Percentiles rank a stretch among this genome's conserved stretches.
These are phyloP conservation scores for Suillus bovinus DNA, from an alignment of 768 basidiomycete genomes.

Conservation along the genomic window DNA sequence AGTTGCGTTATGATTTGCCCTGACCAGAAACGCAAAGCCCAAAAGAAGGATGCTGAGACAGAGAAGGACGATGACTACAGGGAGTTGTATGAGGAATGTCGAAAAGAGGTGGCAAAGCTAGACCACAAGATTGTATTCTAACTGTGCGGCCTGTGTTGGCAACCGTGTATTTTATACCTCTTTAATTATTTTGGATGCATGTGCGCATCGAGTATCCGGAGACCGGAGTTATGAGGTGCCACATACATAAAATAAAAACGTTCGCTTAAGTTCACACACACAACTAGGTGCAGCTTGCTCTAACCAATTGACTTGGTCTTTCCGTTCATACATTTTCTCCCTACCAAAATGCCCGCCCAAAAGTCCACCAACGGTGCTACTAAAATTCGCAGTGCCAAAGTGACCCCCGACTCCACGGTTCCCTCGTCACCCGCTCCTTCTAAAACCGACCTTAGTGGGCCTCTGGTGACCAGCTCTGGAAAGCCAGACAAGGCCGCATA, in stretches of 20 bases:
- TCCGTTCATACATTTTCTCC: slow-evolving; percentile 20
- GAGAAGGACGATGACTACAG: slow-evolving; percentile 82
- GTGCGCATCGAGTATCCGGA: not conserved
- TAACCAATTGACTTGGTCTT: slow-evolving; percentile 13
- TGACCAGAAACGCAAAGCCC: slow-evolving; percentile 69
- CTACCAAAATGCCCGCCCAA: slow-evolving; percentile 35
- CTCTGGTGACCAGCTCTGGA: slow-evolving; percentile 38
- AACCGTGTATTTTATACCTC: slow-evolving; percentile 6
- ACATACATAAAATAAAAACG: slow-evolving; percentile 4
- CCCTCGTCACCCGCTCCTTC: slow-evolving; percentile 26
- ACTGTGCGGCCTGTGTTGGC: slow-evolving; percentile 18
- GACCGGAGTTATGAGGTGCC: not conserved
- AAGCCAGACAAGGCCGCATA: slow-evolving; percentile 86
- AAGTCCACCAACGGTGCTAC: slow-evolving; percentile 56
- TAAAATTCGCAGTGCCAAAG: slow-evolving; percentile 24
- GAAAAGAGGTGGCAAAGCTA: slow-evolving; percentile 80
- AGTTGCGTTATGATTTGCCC: slow-evolving; percentile 97
- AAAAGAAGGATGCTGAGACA: slow-evolving; percentile 59
- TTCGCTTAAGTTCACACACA: slow-evolving; percentile 8
- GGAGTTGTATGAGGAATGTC: slow-evolving; percentile 85
- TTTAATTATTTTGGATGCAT: slow-evolving; percentile 8
- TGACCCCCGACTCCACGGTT: slow-evolving; percentile 28
- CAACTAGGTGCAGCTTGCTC: not conserved
- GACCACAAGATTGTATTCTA: slow-evolving; percentile 70
- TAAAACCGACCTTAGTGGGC: slow-evolving; percentile 19